Evolutionary conservation across 768 basidiomycete genomes (phyloP), one percentile per base, ranked within the genome.

Genomic region (Mycena maculata): DNA sequence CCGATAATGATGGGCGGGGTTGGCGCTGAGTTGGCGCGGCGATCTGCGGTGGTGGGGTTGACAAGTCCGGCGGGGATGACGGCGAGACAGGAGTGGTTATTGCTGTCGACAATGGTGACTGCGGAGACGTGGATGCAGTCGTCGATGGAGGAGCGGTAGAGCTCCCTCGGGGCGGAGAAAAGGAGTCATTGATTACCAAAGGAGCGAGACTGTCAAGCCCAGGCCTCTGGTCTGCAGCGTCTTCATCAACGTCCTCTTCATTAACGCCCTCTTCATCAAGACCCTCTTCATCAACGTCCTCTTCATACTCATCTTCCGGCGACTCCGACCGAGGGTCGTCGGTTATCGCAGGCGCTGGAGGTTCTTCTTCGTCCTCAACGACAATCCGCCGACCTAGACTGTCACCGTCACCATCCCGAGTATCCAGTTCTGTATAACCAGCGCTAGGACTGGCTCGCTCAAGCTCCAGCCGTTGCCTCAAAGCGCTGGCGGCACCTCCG

Each of bases 341-440:
- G 36, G 54, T 36, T 63, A 62, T 47, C 63, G 70, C 55, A 50
- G 64, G 67, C 25, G 53, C 52, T 23, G 67, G 70, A 41, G 65
- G 60, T 39, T 74, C 70, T 53, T 86, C 84, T 15, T 84, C 82
- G 52, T 86, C 85, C 23, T 84, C 84, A 9, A 85, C 76, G 1
- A 85, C 82, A 56, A 86, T 82, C 22, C 80, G 72, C 44, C 74
- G 74, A 47, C 71, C 80, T 54, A 68, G 67, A 52, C 70, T 77
- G 16, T 53, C 69, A 13, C 56, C 64, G 15, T 63, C 65, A 5
- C 53, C 69, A 30, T 56, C 61, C 4, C 56, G 65, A 27, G 55
- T 68, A 23, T 61, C 65, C 12, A 55, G 60, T 18, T 69, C 71
- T 16, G 49, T 59, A 36, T 63, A 69, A 15, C 58, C 67, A 18